Percentiles rank a stretch among this genome's conserved stretches.
phyloP scores from a whole-genome alignment of 257 asterid species.

The Linaria vulgaris region DNA sequence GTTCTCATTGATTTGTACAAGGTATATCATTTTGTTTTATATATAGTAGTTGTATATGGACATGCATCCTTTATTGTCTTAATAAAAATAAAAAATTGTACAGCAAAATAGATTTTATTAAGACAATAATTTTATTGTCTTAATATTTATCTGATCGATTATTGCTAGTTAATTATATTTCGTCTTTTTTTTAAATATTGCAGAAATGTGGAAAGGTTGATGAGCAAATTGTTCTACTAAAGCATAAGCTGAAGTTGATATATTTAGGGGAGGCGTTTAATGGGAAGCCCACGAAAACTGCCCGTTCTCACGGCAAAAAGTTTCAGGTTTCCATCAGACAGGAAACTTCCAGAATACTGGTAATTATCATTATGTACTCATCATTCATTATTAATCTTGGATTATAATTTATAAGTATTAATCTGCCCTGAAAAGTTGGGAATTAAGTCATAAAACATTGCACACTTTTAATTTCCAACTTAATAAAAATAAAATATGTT shows the following conservation, averaged over 20 bases:
- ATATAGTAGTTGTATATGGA: too few species aligned
- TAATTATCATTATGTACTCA: slow-evolving; percentile 21
- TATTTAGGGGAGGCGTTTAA: slow-evolving; percentile 82
- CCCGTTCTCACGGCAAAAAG: slow-evolving; percentile 87
- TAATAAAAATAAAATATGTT: too few species aligned
- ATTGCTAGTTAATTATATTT: background rate
- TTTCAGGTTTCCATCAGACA: slow-evolving; percentile 77
- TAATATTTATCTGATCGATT: background rate
- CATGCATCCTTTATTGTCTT: too few species aligned
- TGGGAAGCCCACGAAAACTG: slow-evolving; percentile 83
- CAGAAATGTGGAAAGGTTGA: slow-evolving; percentile 86
- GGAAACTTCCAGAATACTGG: slow-evolving; percentile 76
- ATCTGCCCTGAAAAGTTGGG: background rate
- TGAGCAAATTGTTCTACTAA: slow-evolving; percentile 71
- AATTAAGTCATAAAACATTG: too few species aligned
- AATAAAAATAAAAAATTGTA: too few species aligned
- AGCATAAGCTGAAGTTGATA: slow-evolving; percentile 69
- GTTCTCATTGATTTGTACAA: slow-evolving; percentile 79
- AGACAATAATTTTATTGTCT: too few species aligned
- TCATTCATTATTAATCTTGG: too few species aligned
- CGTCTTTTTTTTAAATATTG: slow-evolving; percentile 13
- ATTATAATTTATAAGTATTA: too few species aligned
- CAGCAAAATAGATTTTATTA: too few species aligned
- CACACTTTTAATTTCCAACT: too few species aligned
- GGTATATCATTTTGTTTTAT: slow-evolving; percentile 29